Base-by-base conservation (phyloP, 495 filamentous ascomycete species). In the Cenococcum geophilum region DNA sequence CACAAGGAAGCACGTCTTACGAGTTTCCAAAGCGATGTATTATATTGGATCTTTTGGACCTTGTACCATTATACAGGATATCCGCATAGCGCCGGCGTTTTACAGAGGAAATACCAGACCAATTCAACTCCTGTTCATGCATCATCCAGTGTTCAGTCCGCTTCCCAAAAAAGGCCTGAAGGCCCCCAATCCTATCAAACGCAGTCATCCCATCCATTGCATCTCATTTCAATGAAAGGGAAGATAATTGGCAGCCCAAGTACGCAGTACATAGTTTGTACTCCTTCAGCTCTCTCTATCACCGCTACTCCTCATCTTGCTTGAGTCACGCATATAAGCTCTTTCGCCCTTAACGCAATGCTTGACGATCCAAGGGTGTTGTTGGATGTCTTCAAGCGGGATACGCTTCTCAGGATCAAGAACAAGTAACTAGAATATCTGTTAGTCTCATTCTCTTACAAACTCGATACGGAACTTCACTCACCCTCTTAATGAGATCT, bases 361-460 rank as follows among this genome's bases (percentile, higher is more conserved):
- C 80, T 96, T 98, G 65, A 96, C 69, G 63, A 98, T 96, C 93
- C 93, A 98, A 23, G 93, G 92, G 73, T 98, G 93, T 45, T 80
- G 82, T 73, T 90, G 85, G 52, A 97, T 88, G 37, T 97, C 89
- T 16, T 93, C 90, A 1, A 98, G 80, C 1, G 91, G 81, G 47
- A 98, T 88, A 34, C 93, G 80, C 79, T 96, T 95, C 70, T 96
- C 91, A 0, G 93, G 95, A 64, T 97, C 91, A 58, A 97, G 82
- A 21, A 97, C 90, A 55, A 98, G 82, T 40, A 98, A 77, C 91
- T 97, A 68, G 34, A 54, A 59, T 22, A 36, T 18, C 21, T 40
- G 37, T 62, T 43, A 61, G 62, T 54, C 22, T 59, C 21, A 36
- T 1, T 25, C 21, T 34, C 21, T 40, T n/a, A 35, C 10, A 14